Evolutionary conservation across 2,329 filamentous ascomycete genomes (phyloP).

Genomic region (Chalaropsis thielavioides): DNA sequence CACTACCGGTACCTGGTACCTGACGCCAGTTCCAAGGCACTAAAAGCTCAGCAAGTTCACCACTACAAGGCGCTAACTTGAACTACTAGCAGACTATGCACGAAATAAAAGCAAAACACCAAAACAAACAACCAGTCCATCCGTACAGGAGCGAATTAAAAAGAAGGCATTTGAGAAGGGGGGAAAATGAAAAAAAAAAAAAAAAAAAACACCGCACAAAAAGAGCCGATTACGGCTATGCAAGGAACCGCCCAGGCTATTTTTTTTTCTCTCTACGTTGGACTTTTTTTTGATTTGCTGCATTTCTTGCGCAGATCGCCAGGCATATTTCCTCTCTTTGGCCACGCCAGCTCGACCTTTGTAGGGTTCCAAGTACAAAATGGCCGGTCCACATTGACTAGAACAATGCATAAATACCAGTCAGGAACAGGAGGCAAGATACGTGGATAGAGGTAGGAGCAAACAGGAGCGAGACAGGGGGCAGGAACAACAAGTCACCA

Average conservation of each 20-base stretch:
- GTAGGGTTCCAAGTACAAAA: neutral
- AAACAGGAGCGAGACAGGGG: neutral
- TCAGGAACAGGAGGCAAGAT: neutral
- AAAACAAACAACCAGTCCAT: no score
- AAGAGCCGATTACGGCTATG: no score
- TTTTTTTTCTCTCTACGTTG: neutral
- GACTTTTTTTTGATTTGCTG: neutral
- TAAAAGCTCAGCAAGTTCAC: no score
- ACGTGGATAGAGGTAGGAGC: neutral
- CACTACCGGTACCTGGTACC: conserved; percentile 6
- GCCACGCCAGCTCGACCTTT: no score
- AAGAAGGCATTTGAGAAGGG: no score
- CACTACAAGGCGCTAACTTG: neutral
- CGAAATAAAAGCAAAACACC: neutral
- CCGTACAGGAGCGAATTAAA: no score
- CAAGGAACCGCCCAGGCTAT: neutral
- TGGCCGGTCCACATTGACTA: neutral
- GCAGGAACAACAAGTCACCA: neutral
- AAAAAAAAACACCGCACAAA: no score
- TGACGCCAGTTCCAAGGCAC: neutral
- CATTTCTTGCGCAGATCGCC: neutral
- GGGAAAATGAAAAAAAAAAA: no score
- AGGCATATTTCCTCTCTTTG: neutral
- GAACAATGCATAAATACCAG: neutral
- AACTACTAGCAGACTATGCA: neutral